Evolutionary conservation across 345 rosid genomes (phyloP).

Genomic region (Salix purpurea): DNA sequence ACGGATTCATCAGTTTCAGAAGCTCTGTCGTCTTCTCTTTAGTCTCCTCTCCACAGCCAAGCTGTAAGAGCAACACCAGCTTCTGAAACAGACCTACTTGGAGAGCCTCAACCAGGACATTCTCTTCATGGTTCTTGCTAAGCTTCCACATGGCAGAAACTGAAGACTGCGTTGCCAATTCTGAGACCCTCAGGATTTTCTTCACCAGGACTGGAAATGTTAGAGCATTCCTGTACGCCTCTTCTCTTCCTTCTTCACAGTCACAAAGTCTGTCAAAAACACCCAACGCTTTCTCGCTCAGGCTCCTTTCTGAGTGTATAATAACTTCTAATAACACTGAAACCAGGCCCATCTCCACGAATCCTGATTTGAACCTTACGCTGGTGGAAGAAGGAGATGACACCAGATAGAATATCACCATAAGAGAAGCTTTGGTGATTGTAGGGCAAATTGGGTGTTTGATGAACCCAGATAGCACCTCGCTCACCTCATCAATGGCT

Average conservation of each 20-base stretch:
- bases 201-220: constrained; percentile 46
- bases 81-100: constrained; percentile 61
- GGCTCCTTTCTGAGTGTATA: constrained; percentile 31
- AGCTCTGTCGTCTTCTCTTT: constrained; percentile 57
- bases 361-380: constrained; percentile 11
- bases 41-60: constrained; percentile 41
- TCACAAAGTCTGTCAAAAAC: constrained; percentile 36
- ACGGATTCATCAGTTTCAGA: constrained; percentile 56
- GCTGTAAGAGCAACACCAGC: constrained; percentile 47
- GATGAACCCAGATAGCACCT: constrained; percentile 21
- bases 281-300: constrained; percentile 32
- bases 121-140: constrained; percentile 25
- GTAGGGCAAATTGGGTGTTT: constrained; percentile 26
- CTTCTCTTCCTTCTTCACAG: constrained; percentile 30
- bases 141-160: constrained; percentile 47
- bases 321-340: constrained; percentile 24
- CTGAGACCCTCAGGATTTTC: constrained; percentile 41
- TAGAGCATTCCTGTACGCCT: constrained; percentile 33
- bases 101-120: constrained; percentile 34
- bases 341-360: constrained; percentile 33
- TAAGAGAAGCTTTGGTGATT: constrained; percentile 36
- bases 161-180: constrained; percentile 33
- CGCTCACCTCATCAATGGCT: constrained; percentile 22
- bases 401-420: constrained; percentile 32
- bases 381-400: constrained; percentile 9